Evolutionary conservation across 2,329 filamentous ascomycete species (phyloP).

Genomic region (Dactylellina parvicollis): DNA sequence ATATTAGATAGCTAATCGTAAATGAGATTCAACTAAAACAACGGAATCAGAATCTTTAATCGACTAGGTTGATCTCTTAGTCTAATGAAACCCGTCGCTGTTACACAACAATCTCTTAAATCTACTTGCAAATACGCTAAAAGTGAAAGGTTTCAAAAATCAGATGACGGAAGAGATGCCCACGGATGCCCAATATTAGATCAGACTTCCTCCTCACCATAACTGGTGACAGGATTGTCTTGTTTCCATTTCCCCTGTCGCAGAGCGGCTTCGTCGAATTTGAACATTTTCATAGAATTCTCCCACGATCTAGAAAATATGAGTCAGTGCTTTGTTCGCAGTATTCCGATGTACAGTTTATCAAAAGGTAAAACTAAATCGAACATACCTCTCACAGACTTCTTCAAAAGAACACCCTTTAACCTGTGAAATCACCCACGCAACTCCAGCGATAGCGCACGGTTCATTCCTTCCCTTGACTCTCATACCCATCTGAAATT

Average conservation of each 20-base stretch:
- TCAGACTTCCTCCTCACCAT: not conserved
- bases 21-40: too few relatives aligned
- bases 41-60: too few relatives aligned
- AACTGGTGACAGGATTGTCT: not conserved
- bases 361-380: slow-evolving; percentile 15
- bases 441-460: slow-evolving; percentile 84
- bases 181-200: not conserved
- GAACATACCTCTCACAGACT: slow-evolving; percentile 80
- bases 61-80: too few relatives aligned
- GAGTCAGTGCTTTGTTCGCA: not conserved
- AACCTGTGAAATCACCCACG: slow-evolving; percentile 85
- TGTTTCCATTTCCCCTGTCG: slow-evolving; percentile 31
- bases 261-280: slow-evolving; percentile 66
- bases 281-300: slow-evolving; percentile 84
- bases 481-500: slow-evolving; percentile 86
- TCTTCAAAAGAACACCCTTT: slow-evolving; percentile 82
- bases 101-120: slow-evolving; percentile 36
- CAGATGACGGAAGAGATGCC: not conserved
- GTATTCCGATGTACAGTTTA: not conserved
- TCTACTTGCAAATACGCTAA: not conserved
- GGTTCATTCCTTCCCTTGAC: slow-evolving; percentile 96
- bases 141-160: not conserved
- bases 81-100: too few relatives aligned
- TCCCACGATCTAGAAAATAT: slow-evolving; percentile 71
- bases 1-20: too few relatives aligned